Base-by-base conservation (phyloP, 1,284 basidiomycete genomes). In the Athelia sp. region DNA sequence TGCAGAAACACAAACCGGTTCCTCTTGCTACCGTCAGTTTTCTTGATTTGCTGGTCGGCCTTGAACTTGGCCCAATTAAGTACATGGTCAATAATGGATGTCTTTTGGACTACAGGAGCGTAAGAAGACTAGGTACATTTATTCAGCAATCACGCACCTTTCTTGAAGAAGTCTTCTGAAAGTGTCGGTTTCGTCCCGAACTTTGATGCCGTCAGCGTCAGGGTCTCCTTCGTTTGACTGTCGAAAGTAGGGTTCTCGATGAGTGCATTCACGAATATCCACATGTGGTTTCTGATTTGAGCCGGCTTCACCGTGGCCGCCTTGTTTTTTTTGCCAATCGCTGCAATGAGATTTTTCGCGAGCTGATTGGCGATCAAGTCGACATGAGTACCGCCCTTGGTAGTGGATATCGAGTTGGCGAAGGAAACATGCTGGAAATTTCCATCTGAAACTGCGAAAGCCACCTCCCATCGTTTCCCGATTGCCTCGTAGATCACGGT, bases 211-310 rank as follows among this genome's bases (percentile, higher is more conserved):
- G 89, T 87, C 44, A 99, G 74, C 1, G 95, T 99, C 57, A 99
- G 72, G 8, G 87, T 92, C 69, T 99, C 97, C 74, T 99, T 99
- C 44, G 97, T 99, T 70, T 99, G 97, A 73, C 93, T 95, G 76
- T 99, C 96, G 69, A 99, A 99, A 1, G 95, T 93, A 9, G 97
- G 96, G 65, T 99, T 99, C 72, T 98, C 95, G 55, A 99, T 90
- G 55, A 98, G 76, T 19, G 92, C 86, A 62, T 99, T 99, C 65
- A 99, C 89, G 63, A 99, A 99, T 53, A 99, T 81, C 93, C 93
- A 97, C 82, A 99, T 93, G 64, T 99, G 95, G 64, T 90, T 95
- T 74, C 93, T 96, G 71, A 99, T 87, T 70, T 98, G 93, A 52
- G 85, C 82, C 11, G 92, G 80, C 70, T 98, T 98, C 61, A 99